phyloP scores from a whole-genome alignment of 805 yeast species.

The Jamesozyma spencerorum region DNA sequence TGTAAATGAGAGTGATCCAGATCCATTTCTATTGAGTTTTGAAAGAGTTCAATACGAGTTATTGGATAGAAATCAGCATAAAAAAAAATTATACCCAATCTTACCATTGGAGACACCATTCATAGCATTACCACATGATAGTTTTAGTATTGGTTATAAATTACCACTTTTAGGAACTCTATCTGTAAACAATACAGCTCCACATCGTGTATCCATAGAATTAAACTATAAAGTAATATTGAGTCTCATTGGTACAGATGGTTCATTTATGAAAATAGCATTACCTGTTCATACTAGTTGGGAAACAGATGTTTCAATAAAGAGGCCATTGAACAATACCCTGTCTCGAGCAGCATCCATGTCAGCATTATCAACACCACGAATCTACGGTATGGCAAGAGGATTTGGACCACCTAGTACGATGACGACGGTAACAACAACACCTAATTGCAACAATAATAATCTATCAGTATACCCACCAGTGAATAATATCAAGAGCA shows the following conservation, averaged over 20 bases:
- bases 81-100: conserved; percentile 16
- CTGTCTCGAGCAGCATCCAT: conserved; percentile 2
- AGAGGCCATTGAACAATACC: conserved; percentile 10
- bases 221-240: conserved; percentile 12
- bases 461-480: conserved; percentile 12
- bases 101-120: conserved; percentile 17
- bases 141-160: conserved; percentile 21
- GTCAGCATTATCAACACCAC: conserved; percentile 11
- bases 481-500: conserved; percentile 16
- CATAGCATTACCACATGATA: conserved; percentile 16
- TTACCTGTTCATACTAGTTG: conserved; percentile 22
- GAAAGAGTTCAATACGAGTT: conserved; percentile 15
- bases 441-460: not conserved
- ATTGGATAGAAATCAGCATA: conserved; percentile 14
- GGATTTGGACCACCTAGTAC: not conserved
- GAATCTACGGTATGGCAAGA: conserved; percentile 9
- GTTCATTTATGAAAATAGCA: not conserved
- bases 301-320: conserved; percentile 28
- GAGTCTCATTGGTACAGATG: too few species aligned
- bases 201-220: conserved; percentile 22
- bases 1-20: not conserved
- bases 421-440: not conserved
- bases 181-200: not conserved
- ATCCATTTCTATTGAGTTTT: conserved; percentile 7
- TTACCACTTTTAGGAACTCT: conserved; percentile 14